Percentiles rank a stretch among this genome's conserved stretches.
These are phyloP conservation scores for Diaporthe humulicola DNA, from an alignment of 2,329 filamentous ascomycete genomes.

Conservation along the genomic window DNA sequence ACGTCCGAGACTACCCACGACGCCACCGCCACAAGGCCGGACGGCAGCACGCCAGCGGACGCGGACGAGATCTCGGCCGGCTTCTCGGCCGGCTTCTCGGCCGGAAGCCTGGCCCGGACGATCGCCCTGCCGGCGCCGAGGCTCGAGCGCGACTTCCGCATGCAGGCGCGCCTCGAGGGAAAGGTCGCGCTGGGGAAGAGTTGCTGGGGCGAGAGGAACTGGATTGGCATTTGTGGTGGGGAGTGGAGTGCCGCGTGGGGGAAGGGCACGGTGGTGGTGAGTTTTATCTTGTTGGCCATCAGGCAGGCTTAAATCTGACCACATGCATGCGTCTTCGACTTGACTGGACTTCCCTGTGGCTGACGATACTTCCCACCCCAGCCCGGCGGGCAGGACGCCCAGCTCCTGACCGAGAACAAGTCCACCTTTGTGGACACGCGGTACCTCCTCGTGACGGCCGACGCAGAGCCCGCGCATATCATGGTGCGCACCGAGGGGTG, in stretches of 20 bases:
- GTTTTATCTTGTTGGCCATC: too few relatives aligned
- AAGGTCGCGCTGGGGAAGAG: constrained; percentile 38
- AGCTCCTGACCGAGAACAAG: constrained; percentile 39
- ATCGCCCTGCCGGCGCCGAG: constrained; percentile 35
- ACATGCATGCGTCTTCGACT: too few relatives aligned
- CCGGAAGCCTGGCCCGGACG: constrained; percentile 32
- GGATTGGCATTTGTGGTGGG: constrained; percentile 40
- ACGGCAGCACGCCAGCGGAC: background rate
- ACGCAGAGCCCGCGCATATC: constrained; percentile 41
- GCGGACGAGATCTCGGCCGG: constrained; percentile 28
- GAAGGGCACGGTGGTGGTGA: constrained; percentile 38
- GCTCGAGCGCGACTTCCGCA: constrained; percentile 39
- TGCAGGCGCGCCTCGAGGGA: constrained; percentile 37
- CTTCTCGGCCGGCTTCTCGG: constrained; percentile 34
- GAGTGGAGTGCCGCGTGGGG: constrained; percentile 41
- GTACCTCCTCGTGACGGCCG: constrained; percentile 39
- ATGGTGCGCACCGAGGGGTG: constrained; percentile 42
- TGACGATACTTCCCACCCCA: background rate
- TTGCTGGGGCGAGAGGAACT: constrained; percentile 41
- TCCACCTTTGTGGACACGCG: constrained; percentile 41
- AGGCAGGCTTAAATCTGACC: too few relatives aligned
- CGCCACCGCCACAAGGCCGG: background rate
- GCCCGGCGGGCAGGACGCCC: constrained; percentile 42
- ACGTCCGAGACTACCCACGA: constrained; percentile 15
- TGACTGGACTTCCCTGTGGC: background rate